Conservation (phyloP, 345 rosid species). For the Anacardium occidentale region DNA sequence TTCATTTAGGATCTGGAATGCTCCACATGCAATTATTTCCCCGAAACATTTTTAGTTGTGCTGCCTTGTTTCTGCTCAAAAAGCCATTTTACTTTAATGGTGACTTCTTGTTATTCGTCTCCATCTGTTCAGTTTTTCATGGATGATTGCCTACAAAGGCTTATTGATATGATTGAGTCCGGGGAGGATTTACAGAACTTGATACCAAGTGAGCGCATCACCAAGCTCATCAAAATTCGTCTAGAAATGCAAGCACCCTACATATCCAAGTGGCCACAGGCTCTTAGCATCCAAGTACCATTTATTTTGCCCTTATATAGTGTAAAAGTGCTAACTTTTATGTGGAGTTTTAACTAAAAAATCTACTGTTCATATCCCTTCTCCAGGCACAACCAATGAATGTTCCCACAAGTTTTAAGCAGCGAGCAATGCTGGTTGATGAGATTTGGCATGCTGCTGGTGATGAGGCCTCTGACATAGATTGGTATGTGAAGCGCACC, state of each 20-base stretch:
- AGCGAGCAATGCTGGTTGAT: constrained; percentile 79
- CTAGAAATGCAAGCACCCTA: constrained; percentile 91
- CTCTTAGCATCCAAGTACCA: constrained; percentile 84
- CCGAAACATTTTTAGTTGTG: not conserved
- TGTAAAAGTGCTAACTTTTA: not conserved
- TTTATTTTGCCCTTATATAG: not conserved
- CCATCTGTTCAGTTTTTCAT: constrained; percentile 62
- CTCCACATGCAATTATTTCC: not conserved
- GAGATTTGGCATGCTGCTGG: constrained; percentile 89
- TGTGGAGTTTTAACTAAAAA: not conserved
- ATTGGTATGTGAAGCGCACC: constrained; percentile 91
- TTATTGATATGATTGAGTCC: constrained; percentile 65
- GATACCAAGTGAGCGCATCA: constrained; percentile 64
- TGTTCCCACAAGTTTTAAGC: constrained; percentile 80
- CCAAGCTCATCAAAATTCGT: constrained; percentile 71
- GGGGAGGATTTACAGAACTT: constrained; percentile 49
- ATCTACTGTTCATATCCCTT: not conserved
- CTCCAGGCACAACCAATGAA: constrained; percentile 80
- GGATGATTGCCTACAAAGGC: constrained; percentile 82
- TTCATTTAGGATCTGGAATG: not conserved
- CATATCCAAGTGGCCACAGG: constrained; percentile 92
- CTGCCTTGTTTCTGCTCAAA: not conserved
- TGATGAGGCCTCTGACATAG: constrained; percentile 67
- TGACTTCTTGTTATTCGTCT: constrained; percentile 15
- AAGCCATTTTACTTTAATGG: not conserved